Conservation (phyloP, 139 green algal genomes). For the Chlamydomonas schloesseri region DNA sequence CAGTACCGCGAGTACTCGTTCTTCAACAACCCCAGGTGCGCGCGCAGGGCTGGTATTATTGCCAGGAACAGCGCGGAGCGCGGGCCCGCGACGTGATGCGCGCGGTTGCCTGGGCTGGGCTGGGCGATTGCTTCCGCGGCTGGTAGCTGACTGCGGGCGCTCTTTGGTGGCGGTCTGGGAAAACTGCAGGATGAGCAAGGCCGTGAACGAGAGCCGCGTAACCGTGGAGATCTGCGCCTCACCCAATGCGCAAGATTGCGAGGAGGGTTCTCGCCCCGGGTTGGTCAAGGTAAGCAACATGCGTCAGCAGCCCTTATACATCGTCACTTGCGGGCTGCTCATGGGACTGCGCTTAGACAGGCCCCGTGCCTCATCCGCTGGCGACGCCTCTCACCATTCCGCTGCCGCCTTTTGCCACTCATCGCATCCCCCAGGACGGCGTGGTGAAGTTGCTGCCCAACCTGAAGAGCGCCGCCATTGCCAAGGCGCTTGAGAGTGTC, state of each 20-base stretch:
- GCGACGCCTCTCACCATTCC: too few relatives aligned
- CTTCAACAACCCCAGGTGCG: slow-evolving; percentile 50
- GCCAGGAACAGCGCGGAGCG: too few relatives aligned
- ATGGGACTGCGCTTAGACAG: too few relatives aligned
- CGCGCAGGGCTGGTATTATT: too few relatives aligned
- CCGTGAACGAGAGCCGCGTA: slow-evolving; percentile 44
- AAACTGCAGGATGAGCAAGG: slow-evolving; percentile 27
- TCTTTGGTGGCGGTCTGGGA: too few relatives aligned
- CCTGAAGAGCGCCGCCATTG: slow-evolving; percentile 16
- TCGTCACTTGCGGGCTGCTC: too few relatives aligned
- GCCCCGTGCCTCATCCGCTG: too few relatives aligned
- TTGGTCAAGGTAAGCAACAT: slow-evolving; percentile 5
- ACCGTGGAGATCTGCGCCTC: slow-evolving; percentile 47
- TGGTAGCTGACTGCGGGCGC: too few relatives aligned
- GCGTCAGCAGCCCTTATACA: too few relatives aligned
- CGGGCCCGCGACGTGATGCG: too few relatives aligned
- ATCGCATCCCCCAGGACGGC: slow-evolving; percentile 32
- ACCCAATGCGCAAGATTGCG: slow-evolving; percentile 3
- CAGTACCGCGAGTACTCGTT: slow-evolving; percentile 79
- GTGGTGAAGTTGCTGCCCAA: slow-evolving; percentile 8
- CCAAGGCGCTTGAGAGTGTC: slow-evolving; percentile 33
- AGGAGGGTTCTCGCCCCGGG: slow-evolving; percentile 5
- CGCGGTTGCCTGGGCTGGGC: too few relatives aligned
- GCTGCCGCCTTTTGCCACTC: neutral
- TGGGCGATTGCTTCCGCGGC: too few relatives aligned